phyloP scores from a whole-genome alignment of 805 yeast species.

The Torulaspora franciscae region DNA sequence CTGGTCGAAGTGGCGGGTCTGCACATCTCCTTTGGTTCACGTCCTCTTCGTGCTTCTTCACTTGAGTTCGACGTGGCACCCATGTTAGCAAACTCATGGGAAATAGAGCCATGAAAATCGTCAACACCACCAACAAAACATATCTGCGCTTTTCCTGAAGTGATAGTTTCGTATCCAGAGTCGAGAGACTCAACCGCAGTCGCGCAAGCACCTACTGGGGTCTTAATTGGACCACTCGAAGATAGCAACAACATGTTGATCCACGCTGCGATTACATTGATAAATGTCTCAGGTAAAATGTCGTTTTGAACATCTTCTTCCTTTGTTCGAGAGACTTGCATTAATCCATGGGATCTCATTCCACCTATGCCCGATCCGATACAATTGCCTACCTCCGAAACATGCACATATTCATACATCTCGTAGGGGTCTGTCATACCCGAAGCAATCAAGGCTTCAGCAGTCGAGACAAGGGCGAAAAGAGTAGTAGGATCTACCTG shows the following conservation, averaged over 20 bases:
- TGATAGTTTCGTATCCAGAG: slow-evolving; percentile 75
- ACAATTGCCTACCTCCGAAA: slow-evolving; percentile 88
- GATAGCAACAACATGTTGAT: slow-evolving; percentile 84
- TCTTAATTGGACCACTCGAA: slow-evolving; percentile 85
- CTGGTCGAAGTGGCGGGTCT: slow-evolving; percentile 85
- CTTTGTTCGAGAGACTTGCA: slow-evolving; percentile 75
- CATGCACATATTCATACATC: slow-evolving; percentile 85
- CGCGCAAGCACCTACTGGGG: slow-evolving; percentile 94
- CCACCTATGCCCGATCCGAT: slow-evolving; percentile 96
- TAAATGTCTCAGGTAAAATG: slow-evolving; percentile 82
- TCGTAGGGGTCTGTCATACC: slow-evolving; percentile 91
- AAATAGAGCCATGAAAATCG: slow-evolving; percentile 88
- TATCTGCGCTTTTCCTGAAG: slow-evolving; percentile 76
- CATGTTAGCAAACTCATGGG: slow-evolving; percentile 87
- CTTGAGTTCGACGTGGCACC: slow-evolving; percentile 78
- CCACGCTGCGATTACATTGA: slow-evolving; percentile 93
- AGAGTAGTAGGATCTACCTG: slow-evolving; percentile 87
- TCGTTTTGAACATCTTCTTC: slow-evolving; percentile 84
- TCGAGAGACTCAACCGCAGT: slow-evolving; percentile 88
- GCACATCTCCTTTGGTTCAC: slow-evolving; percentile 88
- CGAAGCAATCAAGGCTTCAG: slow-evolving; percentile 72
- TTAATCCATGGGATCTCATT: slow-evolving; percentile 75
- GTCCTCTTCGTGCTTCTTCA: slow-evolving; percentile 70
- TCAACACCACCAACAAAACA: slow-evolving; percentile 89
- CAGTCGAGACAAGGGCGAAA: slow-evolving; percentile 75